A percentile compares a stretch with the other conserved stretches of the same genome.
Evolutionary conservation across 2,329 filamentous ascomycete genomes (phyloP).

Genomic region (Davidsoniella eucalypti): DNA sequence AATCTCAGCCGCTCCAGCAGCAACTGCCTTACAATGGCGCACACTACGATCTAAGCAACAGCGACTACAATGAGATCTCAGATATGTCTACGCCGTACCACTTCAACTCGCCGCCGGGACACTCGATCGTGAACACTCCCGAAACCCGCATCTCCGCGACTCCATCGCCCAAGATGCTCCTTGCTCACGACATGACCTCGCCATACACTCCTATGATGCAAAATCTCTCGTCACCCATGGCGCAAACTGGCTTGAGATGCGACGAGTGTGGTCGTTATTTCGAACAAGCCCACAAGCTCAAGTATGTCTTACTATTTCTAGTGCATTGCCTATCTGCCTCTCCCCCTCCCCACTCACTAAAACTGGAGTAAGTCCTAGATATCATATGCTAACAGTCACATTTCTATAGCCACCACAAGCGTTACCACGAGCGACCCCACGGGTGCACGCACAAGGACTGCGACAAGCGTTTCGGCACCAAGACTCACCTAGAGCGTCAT

Average conservation of each 20-base stretch:
- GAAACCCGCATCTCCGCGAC: conserved; percentile 28
- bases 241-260: conserved; percentile 20
- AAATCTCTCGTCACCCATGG: conserved; percentile 10
- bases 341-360: background rate
- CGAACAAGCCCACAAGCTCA: conserved; percentile 43
- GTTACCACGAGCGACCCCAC: conserved; percentile 44
- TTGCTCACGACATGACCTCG: conserved; percentile 23
- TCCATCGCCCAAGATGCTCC: conserved; percentile 24
- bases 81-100: conserved; percentile 27
- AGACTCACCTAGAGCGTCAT: conserved; percentile 44
- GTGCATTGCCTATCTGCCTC: background rate
- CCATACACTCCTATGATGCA: conserved; percentile 15
- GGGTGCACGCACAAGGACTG: conserved; percentile 37
- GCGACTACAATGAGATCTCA: conserved; percentile 19
- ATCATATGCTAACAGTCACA: conserved; percentile 15
- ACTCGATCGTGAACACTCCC: conserved; percentile 29
- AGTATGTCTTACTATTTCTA: conserved; percentile 24
- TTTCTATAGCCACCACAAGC: conserved; percentile 35
- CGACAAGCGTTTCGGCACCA: conserved; percentile 41
- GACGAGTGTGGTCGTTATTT: conserved; percentile 31
- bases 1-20: background rate
- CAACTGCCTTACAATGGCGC: background rate
- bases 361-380: background rate
- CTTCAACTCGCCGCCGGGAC: conserved; percentile 23
- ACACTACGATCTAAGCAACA: conserved; percentile 13